Percentiles rank a stretch among this genome's conserved stretches.
Conservation (phyloP, 441 rosid species). For the Gossypium schwendimanii region DNA sequence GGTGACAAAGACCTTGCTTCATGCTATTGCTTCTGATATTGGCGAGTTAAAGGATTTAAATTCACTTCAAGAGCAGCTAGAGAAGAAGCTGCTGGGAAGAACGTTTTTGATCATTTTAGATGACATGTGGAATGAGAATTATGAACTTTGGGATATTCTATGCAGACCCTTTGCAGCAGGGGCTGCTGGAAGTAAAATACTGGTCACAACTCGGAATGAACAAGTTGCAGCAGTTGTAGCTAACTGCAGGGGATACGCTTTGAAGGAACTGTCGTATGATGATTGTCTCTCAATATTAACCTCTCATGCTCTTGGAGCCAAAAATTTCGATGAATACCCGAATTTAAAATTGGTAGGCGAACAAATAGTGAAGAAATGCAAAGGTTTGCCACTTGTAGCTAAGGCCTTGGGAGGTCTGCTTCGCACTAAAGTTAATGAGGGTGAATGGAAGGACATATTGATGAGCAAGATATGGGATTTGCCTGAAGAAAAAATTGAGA, state of each 20-base stretch:
- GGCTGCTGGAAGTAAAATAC: slow-evolving; percentile 18
- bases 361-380: slow-evolving; percentile 9
- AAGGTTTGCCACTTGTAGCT: slow-evolving; percentile 17
- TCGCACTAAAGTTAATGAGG: neutral
- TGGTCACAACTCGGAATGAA: slow-evolving; percentile 10
- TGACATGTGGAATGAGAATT: slow-evolving; percentile 24
- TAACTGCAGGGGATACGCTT: neutral
- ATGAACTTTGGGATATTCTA: slow-evolving; percentile 6
- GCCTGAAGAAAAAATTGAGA: neutral
- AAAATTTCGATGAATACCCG: neutral
- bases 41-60: neutral
- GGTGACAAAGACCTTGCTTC: slow-evolving; percentile 8
- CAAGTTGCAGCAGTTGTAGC: neutral
- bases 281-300: slow-evolving; percentile 14
- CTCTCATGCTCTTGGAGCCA: slow-evolving; percentile 5
- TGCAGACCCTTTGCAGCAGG: slow-evolving; percentile 9
- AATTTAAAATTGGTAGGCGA: neutral
- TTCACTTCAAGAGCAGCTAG: slow-evolving; percentile 8
- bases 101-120: slow-evolving; percentile 20
- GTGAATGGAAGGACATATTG: slow-evolving; percentile 13
- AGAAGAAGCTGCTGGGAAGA: slow-evolving; percentile 10
- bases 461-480: slow-evolving; percentile 14
- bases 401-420: slow-evolving; percentile 15
- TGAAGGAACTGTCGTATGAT: slow-evolving; percentile 4
- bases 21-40: neutral